Conservation (phyloP, 768 basidiomycete species). For the Termitomyces sp. region DNA sequence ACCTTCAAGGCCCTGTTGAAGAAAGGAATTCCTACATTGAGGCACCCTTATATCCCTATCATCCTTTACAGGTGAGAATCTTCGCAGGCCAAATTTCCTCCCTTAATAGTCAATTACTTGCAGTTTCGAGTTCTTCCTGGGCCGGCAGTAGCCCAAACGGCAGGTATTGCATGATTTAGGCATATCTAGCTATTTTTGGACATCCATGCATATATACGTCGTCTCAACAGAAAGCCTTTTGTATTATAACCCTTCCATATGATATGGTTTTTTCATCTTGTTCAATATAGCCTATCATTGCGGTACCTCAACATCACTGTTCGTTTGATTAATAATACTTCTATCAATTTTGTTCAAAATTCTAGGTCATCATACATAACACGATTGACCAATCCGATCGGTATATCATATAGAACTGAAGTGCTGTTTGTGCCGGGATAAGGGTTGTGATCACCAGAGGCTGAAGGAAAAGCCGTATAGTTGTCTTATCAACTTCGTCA, state of each 20-base stretch:
- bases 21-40: slow-evolving; percentile 27
- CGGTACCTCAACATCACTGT: background rate
- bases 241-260: background rate
- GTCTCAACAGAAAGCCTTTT: background rate
- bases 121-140: slow-evolving; percentile 14
- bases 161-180: background rate
- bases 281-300: background rate
- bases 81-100: background rate
- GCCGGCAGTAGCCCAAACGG: slow-evolving; percentile 3
- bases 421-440: slow-evolving; percentile 45
- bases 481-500: slow-evolving; percentile 38
- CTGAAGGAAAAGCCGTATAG: slow-evolving; percentile 44
- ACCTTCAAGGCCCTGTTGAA: slow-evolving; percentile 18
- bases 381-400: slow-evolving; percentile 75
- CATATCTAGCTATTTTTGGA: background rate
- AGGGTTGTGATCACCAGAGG: slow-evolving; percentile 27
- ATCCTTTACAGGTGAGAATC: slow-evolving; percentile 22
- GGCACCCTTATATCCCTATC: slow-evolving; percentile 23
- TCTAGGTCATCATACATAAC: slow-evolving; percentile 42
- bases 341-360: background rate
- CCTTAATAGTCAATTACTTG: background rate
- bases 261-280: background rate
- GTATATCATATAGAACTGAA: slow-evolving; percentile 76
- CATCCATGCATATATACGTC: background rate
- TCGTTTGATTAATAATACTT: too few relatives aligned